Conservation (phyloP, 352 stramenopile species). For the Pythium aquatile region DNA sequence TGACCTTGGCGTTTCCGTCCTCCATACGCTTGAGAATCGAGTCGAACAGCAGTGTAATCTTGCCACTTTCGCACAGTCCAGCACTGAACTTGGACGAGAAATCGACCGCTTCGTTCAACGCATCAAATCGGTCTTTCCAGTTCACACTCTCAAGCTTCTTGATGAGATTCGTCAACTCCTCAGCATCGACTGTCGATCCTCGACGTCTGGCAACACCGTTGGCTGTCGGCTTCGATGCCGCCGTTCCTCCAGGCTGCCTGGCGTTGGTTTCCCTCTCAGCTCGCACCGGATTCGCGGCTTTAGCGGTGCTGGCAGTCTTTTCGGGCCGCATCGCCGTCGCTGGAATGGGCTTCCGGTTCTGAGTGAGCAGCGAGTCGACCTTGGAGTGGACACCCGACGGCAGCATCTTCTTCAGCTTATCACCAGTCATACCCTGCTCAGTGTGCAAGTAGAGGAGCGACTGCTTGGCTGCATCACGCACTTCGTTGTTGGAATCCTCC, state of each 20-base stretch:
- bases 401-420: constrained; percentile 58
- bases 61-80: constrained; percentile 36
- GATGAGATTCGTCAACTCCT: constrained; percentile 39
- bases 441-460: constrained; percentile 48
- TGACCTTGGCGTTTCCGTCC: constrained; percentile 78
- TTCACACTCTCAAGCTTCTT: constrained; percentile 64
- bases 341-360: constrained; percentile 5
- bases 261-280: neutral
- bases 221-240: constrained; percentile 10
- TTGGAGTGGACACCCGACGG: constrained; percentile 38
- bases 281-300: neutral
- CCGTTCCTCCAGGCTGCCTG: neutral
- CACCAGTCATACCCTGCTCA: constrained; percentile 37
- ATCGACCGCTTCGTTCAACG: constrained; percentile 37
- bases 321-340: neutral
- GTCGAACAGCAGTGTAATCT: constrained; percentile 69
- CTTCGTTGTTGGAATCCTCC: constrained; percentile 75
- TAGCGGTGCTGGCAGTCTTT: neutral
- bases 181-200: constrained; percentile 29
- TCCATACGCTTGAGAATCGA: constrained; percentile 63
- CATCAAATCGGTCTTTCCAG: constrained; percentile 79
- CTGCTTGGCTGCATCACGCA: constrained; percentile 66
- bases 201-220: neutral
- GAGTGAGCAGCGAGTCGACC: constrained; percentile 43
- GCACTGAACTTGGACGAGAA: constrained; percentile 34